phyloP scores from a whole-genome alignment of 1,284 basidiomycete genomes.

The Gomphus sp. region DNA sequence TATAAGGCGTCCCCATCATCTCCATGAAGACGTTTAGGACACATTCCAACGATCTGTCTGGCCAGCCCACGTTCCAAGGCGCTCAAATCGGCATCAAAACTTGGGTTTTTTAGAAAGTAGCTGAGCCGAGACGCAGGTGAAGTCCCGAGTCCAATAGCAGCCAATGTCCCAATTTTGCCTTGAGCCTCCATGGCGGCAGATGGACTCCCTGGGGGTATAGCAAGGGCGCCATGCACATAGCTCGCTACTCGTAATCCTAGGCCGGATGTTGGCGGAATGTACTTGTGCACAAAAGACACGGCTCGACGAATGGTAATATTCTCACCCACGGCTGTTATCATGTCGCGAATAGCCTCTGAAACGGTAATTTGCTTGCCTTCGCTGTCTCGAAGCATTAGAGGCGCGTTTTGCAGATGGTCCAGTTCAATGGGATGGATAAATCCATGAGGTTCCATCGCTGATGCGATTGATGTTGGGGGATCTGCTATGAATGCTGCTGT shows the following conservation, averaged over 20 bases:
- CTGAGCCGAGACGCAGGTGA: constrained; percentile 25
- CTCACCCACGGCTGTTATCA: constrained; percentile 84
- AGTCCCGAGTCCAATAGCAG: constrained; percentile 51
- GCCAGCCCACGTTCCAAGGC: constrained; percentile 72
- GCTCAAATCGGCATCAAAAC: constrained; percentile 45
- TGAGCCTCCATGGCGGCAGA: constrained; percentile 29
- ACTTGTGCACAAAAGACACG: constrained; percentile 53
- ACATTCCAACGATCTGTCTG: constrained; percentile 82
- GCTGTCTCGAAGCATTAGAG: constrained; percentile 47
- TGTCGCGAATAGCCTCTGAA: constrained; percentile 66
- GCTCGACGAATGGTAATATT: constrained; percentile 79
- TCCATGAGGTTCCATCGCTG: constrained; percentile 21
- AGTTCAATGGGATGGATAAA: constrained; percentile 41
- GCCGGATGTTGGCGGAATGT: constrained; percentile 32
- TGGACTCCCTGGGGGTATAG: constrained; percentile 22
- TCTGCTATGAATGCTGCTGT: constrained; percentile 79
- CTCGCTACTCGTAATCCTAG: constrained; percentile 60
- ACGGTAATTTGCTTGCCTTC: constrained; percentile 40
- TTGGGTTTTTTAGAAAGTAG: constrained; percentile 32
- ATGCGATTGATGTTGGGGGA: constrained; percentile 22
- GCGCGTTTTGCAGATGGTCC: constrained; percentile 46
- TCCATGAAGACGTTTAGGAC: constrained; percentile 53
- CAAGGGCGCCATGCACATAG: constrained; percentile 64
- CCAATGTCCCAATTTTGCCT: constrained; percentile 66
- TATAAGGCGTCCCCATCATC: constrained; percentile 57